Base-by-base conservation (phyloP, 2,329 filamentous ascomycete species). In the Zelopaecilomyces penicillatus region DNA sequence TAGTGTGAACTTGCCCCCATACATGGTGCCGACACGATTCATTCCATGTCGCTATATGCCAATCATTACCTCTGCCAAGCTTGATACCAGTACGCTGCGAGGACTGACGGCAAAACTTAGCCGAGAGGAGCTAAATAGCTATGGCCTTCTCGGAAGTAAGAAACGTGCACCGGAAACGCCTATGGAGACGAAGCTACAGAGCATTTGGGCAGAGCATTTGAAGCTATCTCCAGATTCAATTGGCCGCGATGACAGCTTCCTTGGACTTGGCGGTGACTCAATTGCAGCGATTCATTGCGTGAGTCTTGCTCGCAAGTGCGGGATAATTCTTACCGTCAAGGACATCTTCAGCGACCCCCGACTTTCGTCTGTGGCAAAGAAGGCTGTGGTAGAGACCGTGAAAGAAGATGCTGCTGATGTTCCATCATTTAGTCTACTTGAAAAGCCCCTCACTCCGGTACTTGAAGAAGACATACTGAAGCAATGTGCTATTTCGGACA, bases 131-230 rank as follows among this genome's bases (percentile, higher is more conserved):
- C 35, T 53, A 4, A 45, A 45, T 26, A 36, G 42, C 9, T 54
- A 54, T 30, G 53, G 52, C 1, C 53, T 57, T 6, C 57, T 61
- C 38, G 45, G 58, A 26, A 54, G 47, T 26, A 50, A 49, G 38
- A 51, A 48, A 34, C 49, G 47, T 9, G 37, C 30, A 4, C 47
- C 49, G 4, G 41, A 45, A 34, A 52, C 54, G 4, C 50, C 53
- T 9, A 48, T 54, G 26, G 53, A 58, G 31, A 52, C 57, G 30
- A 52, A 55, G 7, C 41, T 70, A 7, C 54, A 57, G 6, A 50
- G 56, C 27, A 67, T 70, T 57, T 68, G 49, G 49, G 44, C 44
- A 2, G 37, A 42, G 2, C 30, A 45, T 4, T 37, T 48, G 1
- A 39, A 42, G 6, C 26, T 50, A 5, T 28, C 39, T 4, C 9